These are phyloP conservation scores for Coniella vitis DNA, from an alignment of 2,329 filamentous ascomycete species.

Conservation along the genomic window DNA sequence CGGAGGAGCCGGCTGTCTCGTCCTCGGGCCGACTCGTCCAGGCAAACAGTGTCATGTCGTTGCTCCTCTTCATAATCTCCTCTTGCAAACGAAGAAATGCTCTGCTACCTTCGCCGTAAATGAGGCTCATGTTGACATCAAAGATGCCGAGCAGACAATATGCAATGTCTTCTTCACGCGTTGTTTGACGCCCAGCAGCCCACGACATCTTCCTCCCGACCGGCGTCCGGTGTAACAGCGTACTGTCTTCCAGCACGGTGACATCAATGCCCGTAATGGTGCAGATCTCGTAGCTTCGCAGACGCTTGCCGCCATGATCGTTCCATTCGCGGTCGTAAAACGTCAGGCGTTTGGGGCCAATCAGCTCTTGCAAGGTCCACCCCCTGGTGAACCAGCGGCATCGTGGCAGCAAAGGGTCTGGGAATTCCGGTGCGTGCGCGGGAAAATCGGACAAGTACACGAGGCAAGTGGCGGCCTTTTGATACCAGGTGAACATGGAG, in stretches of 20 bases:
- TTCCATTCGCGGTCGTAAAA: constrained; percentile 16
- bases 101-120: constrained; percentile 23
- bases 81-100: constrained; percentile 22
- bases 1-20: not conserved
- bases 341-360: constrained; percentile 12
- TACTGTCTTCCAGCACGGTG: constrained; percentile 8
- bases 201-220: constrained; percentile 23
- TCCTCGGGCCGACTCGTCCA: constrained; percentile 13
- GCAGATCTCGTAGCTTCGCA: constrained; percentile 7
- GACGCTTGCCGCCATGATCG: constrained; percentile 9
- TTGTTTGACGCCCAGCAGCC: constrained; percentile 20
- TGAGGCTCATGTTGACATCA: constrained; percentile 23
- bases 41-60: constrained; percentile 16
- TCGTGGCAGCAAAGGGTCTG: constrained; percentile 2
- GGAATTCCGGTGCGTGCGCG: not conserved
- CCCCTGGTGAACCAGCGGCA: constrained; percentile 15
- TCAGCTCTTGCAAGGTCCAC: constrained; percentile 17
- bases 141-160: constrained; percentile 22
- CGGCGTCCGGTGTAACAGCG: constrained; percentile 10
- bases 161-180: constrained; percentile 20
- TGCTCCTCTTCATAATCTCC: constrained; percentile 20
- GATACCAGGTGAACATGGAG: constrained; percentile 17
- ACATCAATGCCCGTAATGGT: constrained; percentile 14
- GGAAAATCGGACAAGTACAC: constrained; percentile 13
- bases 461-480: constrained; percentile 11